Base-by-base conservation (phyloP, 768 basidiomycete genomes). In the Tulasnella sp. region DNA sequence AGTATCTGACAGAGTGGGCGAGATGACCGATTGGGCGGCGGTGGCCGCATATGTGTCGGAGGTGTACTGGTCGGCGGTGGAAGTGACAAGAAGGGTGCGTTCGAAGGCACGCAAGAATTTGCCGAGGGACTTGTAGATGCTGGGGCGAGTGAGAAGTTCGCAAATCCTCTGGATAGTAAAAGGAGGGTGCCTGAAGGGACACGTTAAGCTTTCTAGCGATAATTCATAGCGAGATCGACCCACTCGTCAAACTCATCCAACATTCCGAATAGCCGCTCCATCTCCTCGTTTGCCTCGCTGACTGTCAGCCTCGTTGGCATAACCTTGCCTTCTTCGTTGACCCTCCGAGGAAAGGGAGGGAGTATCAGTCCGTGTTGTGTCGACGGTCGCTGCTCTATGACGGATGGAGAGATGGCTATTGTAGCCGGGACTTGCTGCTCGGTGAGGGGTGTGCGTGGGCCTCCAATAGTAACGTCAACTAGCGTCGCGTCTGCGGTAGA, bases 121-220 rank as follows among this genome's bases (percentile, higher is more conserved):
- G 69, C 95, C 94, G 22, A 94, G 87, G 41, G 90, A 89, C 72
- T 88, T 91, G 89, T 97, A 96, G 83, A 95, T 90, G 72, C 89
- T 87, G 82, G 88, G 88, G 6, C 95, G 95, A 18, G 93, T 83
- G 82, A 92, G 91, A 37, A 97, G 91, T 84, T 97, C 96, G 84
- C 94, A 94, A 18, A 96, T 87, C 69, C 96, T 92, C 86, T 97
- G 96, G 78, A 97, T 93, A 12, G 96, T 96, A 85, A 97, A 97
- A 2, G 96, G 96, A 0, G 93, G 89, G 76, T 89, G 89, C 24
- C 91, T 87, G 78, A 69, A 64, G 42, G 22, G 28, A 72, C 18
- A 31, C 54, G 22, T 72, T 75, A 75, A 60, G 40, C 54, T 75
- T 37, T 72, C 42, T 79, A n/a, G 76, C 14, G 72, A 76, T 77